Percentiles rank a stretch among this genome's conserved stretches.
Conservation (phyloP, 176 grass and related monocot genomes). For the Stipa capillata region DNA sequence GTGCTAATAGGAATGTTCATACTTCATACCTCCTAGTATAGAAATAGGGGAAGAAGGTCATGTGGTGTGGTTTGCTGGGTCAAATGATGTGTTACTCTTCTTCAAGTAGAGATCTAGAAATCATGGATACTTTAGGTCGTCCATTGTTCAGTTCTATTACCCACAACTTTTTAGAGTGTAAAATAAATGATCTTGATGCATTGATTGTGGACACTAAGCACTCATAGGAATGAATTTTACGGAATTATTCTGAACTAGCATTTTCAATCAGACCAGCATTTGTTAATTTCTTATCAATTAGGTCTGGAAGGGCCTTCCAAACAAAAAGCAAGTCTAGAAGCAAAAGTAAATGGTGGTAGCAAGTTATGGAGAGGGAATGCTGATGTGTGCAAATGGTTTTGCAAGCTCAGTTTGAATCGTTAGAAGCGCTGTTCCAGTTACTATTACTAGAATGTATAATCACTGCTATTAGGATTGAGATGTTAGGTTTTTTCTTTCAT, state of each 20-base stretch:
- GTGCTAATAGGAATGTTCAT: constrained; percentile 7
- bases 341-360: background rate
- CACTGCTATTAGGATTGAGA: background rate
- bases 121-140: background rate
- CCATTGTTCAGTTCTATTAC: background rate
- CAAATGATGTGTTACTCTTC: background rate
- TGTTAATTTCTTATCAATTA: background rate
- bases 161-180: background rate
- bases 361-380: background rate
- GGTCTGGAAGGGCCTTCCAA: background rate
- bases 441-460: background rate
- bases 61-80: background rate
- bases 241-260: background rate
- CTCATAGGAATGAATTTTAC: background rate
- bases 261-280: background rate
- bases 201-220: background rate
- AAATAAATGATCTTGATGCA: background rate
- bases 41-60: background rate
- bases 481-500: background rate
- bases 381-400: background rate
- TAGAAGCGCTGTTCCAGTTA: too few species aligned
- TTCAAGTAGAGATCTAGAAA: constrained; percentile 3
- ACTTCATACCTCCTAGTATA: background rate
- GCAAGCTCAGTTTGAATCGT: background rate
- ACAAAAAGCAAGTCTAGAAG: too few species aligned